Conservation (phyloP, 2,329 filamentous ascomycete species). For the Aureobasidium vineae region DNA sequence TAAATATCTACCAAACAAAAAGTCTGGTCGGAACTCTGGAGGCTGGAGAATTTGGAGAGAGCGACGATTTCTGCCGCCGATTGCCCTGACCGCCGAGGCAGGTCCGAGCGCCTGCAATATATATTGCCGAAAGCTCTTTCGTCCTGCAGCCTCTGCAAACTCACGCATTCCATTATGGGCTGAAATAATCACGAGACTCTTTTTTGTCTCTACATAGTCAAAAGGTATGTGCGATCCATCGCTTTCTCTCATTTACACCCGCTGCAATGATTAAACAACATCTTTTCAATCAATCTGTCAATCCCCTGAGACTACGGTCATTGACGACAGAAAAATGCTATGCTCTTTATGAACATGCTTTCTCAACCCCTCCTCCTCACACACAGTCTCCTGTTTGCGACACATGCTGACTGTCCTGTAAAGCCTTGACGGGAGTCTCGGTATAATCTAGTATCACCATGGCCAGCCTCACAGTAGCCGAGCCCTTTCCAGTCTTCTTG, state of each 20-base stretch:
- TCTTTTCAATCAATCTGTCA: constrained; percentile 68
- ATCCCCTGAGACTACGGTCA: constrained; percentile 67
- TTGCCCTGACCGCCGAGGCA: background rate
- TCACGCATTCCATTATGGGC: no score
- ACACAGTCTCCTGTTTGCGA: constrained; percentile 27
- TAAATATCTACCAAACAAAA: constrained; percentile 17
- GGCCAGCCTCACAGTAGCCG: constrained; percentile 38
- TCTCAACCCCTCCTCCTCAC: constrained; percentile 4
- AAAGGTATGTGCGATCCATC: constrained; percentile 2
- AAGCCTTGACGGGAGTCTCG: constrained; percentile 22
- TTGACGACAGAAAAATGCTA: constrained; percentile 55
- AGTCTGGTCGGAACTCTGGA: background rate
- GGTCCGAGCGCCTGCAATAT: background rate
- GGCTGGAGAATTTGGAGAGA: constrained; percentile 2
- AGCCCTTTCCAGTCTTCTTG: constrained; percentile 74
- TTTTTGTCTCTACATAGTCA: constrained; percentile 3
- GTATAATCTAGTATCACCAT: constrained; percentile 30
- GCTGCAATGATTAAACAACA: constrained; percentile 57
- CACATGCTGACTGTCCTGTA: constrained; percentile 7
- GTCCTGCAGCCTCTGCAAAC: constrained; percentile 20
- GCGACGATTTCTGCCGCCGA: constrained; percentile 12
- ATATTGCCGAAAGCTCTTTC: constrained; percentile 18
- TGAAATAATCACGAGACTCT: constrained; percentile 6
- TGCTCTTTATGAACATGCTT: constrained; percentile 42
- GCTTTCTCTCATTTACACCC: background rate